Base-by-base conservation (phyloP, 768 basidiomycete species). In the Auriscalpium vulgare region DNA sequence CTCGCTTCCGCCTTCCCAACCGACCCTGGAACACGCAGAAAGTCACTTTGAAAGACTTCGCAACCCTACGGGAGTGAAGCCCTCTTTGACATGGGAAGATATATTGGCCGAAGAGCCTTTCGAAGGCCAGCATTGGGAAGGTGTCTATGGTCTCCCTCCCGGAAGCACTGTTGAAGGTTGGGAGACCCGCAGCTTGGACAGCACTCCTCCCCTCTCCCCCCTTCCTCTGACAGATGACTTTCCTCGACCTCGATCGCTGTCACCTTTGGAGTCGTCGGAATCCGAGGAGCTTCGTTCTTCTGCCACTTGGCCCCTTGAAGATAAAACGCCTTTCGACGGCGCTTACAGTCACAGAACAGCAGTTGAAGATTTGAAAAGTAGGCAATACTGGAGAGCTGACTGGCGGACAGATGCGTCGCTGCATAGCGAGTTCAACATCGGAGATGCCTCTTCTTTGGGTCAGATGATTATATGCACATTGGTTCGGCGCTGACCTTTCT, bases 81-180 rank as follows among this genome's bases (percentile, higher is more conserved):
- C 73, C 3, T 62, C 73, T 1, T 68, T 90, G 8, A 88, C 86
- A 3, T 93, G 91, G 91, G 74, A 77, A 57, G 77, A 82, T n/a
- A 91, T 93, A 51, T 76, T 92, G 14, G 78, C 78, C 1, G 89
- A 90, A 63, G 90, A 91, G 55, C 88, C 89, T 4, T 87, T 89
- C 58, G 87, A 91, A 68, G 91, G 87, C 14, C 83, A 91, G 58
- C 90, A 91, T 63, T 91, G 89, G 89, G 80, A 88, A 64, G 87
- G 87, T 1, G 79, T 80, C n/a, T 81, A 80, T 59, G 84, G 66
- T 76, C 65, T 73, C 23, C 78, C 79, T 29, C 67, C 74, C n/a
- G 79, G 82, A 34, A 72, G 70, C 55, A 75, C 74, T 1, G 66
- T 74, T 8, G 71, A 75, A 49, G 69, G 74, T 37, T 74, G 75